Percentiles rank a stretch among this genome's conserved stretches.
These are phyloP conservation scores for Fusarium irregulare DNA, from an alignment of 2,329 filamentous ascomycete genomes.

Conservation along the genomic window DNA sequence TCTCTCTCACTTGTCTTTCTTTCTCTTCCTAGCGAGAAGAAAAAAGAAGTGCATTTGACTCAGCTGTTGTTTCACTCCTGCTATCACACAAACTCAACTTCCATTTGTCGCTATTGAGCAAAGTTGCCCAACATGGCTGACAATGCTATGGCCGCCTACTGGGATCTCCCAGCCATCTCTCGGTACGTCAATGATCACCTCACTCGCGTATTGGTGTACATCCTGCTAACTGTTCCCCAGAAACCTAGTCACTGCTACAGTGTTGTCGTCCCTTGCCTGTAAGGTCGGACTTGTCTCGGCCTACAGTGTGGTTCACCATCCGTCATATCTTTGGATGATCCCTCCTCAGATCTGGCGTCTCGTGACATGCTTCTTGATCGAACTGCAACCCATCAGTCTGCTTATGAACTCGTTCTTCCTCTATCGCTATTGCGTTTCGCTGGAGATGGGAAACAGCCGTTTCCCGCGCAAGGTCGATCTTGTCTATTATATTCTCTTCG, in stretches of 20 bases:
- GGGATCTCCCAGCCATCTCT: constrained; percentile 56
- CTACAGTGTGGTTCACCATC: constrained; percentile 63
- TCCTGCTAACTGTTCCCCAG: constrained; percentile 56
- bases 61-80: constrained; percentile 30
- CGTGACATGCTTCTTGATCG: constrained; percentile 57
- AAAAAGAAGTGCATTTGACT: constrained; percentile 15
- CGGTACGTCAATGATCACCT: constrained; percentile 50
- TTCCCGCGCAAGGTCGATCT: constrained; percentile 83
- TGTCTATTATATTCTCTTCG: constrained; percentile 82
- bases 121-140: constrained; percentile 51
- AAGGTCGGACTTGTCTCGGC: constrained; percentile 65
- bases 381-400: constrained; percentile 58
- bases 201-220: background rate
- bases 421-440: constrained; percentile 79
- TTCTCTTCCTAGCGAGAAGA: constrained; percentile 2
- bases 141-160: constrained; percentile 50
- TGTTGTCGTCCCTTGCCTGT: constrained; percentile 69
- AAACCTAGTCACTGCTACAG: constrained; percentile 72
- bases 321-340: constrained; percentile 63
- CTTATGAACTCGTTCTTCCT: constrained; percentile 80
- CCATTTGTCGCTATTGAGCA: constrained; percentile 42
- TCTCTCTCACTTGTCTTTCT: constrained; percentile 8
- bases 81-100: constrained; percentile 8
- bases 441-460: constrained; percentile 78
- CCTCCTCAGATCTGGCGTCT: constrained; percentile 59